A percentile compares a stretch with the other conserved stretches of the same genome.
Evolutionary conservation across 1,284 basidiomycete genomes (phyloP).

Genomic region (Irpex sp.): DNA sequence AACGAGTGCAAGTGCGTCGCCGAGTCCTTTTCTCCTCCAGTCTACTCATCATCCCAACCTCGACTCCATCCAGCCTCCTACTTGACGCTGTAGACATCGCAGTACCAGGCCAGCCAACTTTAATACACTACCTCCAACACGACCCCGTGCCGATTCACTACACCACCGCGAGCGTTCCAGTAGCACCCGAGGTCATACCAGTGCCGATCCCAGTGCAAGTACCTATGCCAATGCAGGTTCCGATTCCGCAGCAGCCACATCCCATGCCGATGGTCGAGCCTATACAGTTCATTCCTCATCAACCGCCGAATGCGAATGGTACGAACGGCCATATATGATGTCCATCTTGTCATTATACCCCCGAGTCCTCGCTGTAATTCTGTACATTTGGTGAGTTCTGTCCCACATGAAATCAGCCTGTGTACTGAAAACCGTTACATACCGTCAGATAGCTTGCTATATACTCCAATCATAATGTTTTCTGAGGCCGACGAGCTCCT

Average conservation of each 20-base stretch:
- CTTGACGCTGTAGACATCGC: constrained; percentile 32
- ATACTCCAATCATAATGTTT: no score
- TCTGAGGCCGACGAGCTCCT: no score
- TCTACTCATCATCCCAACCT: neutral
- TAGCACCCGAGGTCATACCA: neutral
- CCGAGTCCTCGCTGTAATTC: neutral
- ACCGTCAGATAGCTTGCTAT: no score
- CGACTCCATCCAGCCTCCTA: constrained; percentile 16
- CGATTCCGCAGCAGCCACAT: neutral
- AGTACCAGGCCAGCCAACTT: constrained; percentile 25
- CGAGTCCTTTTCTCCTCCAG: neutral
- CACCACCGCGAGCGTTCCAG: constrained; percentile 2
- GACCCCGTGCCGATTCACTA: constrained; percentile 28
- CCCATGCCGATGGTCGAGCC: neutral
- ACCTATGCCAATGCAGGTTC: neutral
- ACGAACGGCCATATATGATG: constrained; percentile 9
- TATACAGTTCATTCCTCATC: neutral
- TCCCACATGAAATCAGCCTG: neutral
- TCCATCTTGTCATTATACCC: neutral
- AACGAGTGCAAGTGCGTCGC: constrained; percentile 55
- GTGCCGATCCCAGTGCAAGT: neutral
- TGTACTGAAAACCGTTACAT: no score
- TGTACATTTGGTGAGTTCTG: neutral
- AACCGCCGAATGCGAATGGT: constrained; percentile 4
- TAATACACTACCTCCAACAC: constrained; percentile 26